A percentile compares a stretch with the other conserved stretches of the same genome.
These are phyloP conservation scores for Sarcocystis neurona DNA, from an alignment of 169 alveolate species.

Conservation along the genomic window DNA sequence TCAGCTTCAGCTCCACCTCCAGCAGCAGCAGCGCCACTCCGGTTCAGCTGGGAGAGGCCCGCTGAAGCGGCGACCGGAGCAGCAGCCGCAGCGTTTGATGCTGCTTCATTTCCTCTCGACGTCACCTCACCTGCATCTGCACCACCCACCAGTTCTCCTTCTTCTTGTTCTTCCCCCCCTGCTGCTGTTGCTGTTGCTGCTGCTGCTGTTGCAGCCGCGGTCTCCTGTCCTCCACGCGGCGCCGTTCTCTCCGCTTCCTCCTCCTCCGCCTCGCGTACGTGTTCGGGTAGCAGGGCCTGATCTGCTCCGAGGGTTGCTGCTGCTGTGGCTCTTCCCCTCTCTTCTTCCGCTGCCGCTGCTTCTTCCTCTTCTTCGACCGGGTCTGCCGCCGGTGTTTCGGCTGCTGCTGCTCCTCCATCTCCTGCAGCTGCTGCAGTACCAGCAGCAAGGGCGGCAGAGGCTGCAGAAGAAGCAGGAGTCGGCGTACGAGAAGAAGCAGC, in stretches of 20 bases:
- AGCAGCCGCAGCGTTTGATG: too few species aligned
- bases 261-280: background rate
- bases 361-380: background rate
- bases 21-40: conserved; percentile 30
- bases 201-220: background rate
- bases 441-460: conserved; percentile 10
- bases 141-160: background rate
- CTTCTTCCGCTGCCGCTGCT: background rate
- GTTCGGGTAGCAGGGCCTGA: background rate
- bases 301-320: background rate
- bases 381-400: background rate
- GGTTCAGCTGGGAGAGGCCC: too few species aligned
- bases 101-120: too few species aligned
- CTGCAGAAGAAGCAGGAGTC: conserved; percentile 16
- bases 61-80: too few species aligned
- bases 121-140: background rate
- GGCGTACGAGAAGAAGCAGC: background rate
- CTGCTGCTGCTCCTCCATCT: background rate
- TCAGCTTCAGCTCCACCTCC: conserved; percentile 39
- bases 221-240: background rate
- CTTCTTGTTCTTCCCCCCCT: background rate
- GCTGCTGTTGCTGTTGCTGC: too few species aligned
- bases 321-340: background rate
- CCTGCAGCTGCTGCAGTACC: background rate
- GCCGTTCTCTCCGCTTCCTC: background rate